phyloP scores from a whole-genome alignment of 2,329 filamentous ascomycete genomes.

The Fusarium ambrosium region DNA sequence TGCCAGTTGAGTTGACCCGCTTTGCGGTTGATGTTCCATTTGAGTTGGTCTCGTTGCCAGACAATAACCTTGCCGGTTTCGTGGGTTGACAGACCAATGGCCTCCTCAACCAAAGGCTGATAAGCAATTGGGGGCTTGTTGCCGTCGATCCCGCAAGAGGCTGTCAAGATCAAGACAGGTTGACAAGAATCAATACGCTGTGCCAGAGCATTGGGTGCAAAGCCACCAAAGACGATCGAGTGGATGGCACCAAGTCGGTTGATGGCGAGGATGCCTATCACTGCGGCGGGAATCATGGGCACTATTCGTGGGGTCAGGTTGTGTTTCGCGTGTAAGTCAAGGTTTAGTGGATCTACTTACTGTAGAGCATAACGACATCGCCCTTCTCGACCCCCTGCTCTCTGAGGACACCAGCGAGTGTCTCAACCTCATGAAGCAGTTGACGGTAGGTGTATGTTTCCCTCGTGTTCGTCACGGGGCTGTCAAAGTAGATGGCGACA shows the following conservation, averaged over 20 bases:
- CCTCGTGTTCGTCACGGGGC: constrained; percentile 82
- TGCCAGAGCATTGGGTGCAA: constrained; percentile 83
- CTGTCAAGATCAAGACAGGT: constrained; percentile 84
- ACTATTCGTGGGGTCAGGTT: constrained; percentile 63
- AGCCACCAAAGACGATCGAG: constrained; percentile 93
- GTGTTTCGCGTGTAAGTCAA: not conserved
- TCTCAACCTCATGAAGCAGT: constrained; percentile 84
- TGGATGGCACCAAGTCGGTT: constrained; percentile 89
- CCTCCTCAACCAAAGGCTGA: constrained; percentile 80
- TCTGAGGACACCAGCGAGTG: constrained; percentile 82
- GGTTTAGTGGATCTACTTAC: constrained; percentile 60
- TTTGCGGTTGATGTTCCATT: constrained; percentile 80
- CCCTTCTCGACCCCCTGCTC: constrained; percentile 87
- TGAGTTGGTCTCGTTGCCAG: constrained; percentile 84
- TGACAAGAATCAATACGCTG: constrained; percentile 89
- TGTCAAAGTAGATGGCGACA: constrained; percentile 88
- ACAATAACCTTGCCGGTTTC: constrained; percentile 82
- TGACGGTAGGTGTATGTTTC: constrained; percentile 80
- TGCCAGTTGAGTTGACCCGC: constrained; percentile 85
- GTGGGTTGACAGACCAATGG: constrained; percentile 74
- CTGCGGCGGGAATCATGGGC: constrained; percentile 93
- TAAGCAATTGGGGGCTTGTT: constrained; percentile 85
- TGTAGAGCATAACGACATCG: constrained; percentile 92
- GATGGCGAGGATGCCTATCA: constrained; percentile 88
- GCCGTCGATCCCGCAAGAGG: constrained; percentile 93